Percentiles rank a stretch among this genome's conserved stretches.
phyloP scores from a whole-genome alignment of 106 monocot species.

The Dactylorhiza incarnata region DNA sequence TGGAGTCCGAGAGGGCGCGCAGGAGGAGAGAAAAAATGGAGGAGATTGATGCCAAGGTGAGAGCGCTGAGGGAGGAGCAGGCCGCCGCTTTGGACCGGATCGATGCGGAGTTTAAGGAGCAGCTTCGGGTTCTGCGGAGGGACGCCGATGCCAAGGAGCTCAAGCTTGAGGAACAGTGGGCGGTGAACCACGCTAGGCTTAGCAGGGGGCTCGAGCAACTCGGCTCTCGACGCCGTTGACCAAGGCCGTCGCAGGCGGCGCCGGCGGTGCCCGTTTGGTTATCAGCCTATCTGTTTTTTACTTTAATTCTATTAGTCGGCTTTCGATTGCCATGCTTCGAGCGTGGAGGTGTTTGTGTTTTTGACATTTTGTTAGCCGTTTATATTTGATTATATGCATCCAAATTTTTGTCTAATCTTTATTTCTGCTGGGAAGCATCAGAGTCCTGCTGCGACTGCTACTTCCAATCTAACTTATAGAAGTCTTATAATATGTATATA shows the following conservation, averaged over 20 bases:
- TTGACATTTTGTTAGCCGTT: too few relatives aligned
- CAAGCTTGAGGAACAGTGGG: slow-evolving; percentile 89
- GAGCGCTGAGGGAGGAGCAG: slow-evolving; percentile 56
- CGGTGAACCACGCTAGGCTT: slow-evolving; percentile 48
- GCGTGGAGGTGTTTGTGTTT: too few relatives aligned
- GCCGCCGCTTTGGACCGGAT: slow-evolving; percentile 49
- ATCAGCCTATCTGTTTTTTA: too few relatives aligned
- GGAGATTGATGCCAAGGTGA: slow-evolving; percentile 71
- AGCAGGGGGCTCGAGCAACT: slow-evolving; percentile 56
- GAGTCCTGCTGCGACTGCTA: too few relatives aligned
- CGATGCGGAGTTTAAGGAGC: slow-evolving; percentile 66
- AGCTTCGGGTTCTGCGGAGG: slow-evolving; percentile 40
- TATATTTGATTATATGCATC: too few relatives aligned
- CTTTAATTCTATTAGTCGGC: too few relatives aligned
- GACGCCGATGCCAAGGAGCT: slow-evolving; percentile 79
- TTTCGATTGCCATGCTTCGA: too few relatives aligned
- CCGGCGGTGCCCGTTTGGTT: too few relatives aligned
- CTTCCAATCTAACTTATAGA: too few relatives aligned
- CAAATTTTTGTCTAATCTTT: too few relatives aligned
- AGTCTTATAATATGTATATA: too few relatives aligned
- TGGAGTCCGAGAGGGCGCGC: slow-evolving; percentile 71
- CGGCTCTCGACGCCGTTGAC: slow-evolving; percentile 5
- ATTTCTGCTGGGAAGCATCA: too few relatives aligned
- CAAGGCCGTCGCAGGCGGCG: neutral
- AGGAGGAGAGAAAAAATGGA: slow-evolving; percentile 68